These are phyloP conservation scores for Phymatotrichopsis omnivora DNA, from an alignment of 2,329 filamentous ascomycete species.

Conservation along the genomic window DNA sequence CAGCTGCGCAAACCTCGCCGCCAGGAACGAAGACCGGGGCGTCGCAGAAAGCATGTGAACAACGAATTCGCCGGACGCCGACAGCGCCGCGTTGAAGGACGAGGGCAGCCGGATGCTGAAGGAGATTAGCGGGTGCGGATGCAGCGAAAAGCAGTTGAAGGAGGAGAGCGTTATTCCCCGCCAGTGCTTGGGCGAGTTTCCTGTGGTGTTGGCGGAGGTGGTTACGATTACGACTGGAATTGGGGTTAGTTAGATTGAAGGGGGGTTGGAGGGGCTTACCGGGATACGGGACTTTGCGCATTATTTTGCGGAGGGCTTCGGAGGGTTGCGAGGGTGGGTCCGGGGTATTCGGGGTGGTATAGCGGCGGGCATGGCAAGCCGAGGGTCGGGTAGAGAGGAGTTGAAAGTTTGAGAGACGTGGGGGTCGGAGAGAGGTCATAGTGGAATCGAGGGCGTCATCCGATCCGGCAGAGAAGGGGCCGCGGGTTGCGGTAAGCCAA, in stretches of 20 bases:
- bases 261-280: conserved; percentile 12
- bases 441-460: too few relatives aligned
- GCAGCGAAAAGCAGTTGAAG: conserved; percentile 30
- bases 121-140: conserved; percentile 28
- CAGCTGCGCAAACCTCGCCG: conserved; percentile 21
- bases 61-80: conserved; percentile 13
- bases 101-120: conserved; percentile 32
- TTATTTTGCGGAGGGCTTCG: conserved; percentile 18
- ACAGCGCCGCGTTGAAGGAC: conserved; percentile 20
- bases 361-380: too few relatives aligned
- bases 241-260: conserved; percentile 2
- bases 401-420: neutral
- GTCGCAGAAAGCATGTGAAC: conserved; percentile 24
- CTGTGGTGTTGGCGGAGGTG: conserved; percentile 10
- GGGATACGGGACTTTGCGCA: conserved; percentile 25
- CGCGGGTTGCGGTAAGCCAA: too few relatives aligned
- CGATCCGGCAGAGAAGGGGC: too few relatives aligned
- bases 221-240: conserved; percentile 22
- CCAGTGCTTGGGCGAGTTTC: conserved; percentile 20
- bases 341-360: conserved; percentile 12
- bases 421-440: too few relatives aligned
- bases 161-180: conserved; percentile 31
- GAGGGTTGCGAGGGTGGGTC: neutral
- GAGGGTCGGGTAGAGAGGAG: too few relatives aligned
- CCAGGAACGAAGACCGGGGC: conserved; percentile 19